A percentile compares a stretch with the other conserved stretches of the same genome.
Conservation (phyloP, 140 eudicot genomes). For the Stevia rebaudiana region DNA sequence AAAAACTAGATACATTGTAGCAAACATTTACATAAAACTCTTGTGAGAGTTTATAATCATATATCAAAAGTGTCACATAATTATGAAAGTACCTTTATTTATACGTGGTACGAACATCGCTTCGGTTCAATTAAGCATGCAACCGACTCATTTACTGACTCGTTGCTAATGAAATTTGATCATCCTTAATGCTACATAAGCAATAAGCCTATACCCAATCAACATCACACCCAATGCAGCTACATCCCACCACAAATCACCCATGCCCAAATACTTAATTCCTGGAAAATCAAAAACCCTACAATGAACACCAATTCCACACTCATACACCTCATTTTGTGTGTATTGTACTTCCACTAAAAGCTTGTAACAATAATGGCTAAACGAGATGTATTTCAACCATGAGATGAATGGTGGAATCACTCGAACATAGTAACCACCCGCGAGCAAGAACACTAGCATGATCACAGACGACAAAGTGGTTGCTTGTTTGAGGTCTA, state of each 20-base stretch:
- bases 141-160: too few species aligned
- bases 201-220: conserved; percentile 72
- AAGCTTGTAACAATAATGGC: conserved; percentile 89
- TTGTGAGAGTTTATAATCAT: too few species aligned
- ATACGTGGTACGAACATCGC: too few species aligned
- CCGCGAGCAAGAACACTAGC: conserved; percentile 86
- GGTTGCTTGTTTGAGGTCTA: conserved; percentile 93
- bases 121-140: too few species aligned
- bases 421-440: conserved; percentile 83
- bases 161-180: too few species aligned
- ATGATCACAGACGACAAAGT: conserved; percentile 94
- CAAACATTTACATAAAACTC: too few species aligned
- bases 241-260: too few species aligned
- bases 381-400: conserved; percentile 86
- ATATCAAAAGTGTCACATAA: too few species aligned
- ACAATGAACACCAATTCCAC: conserved; percentile 64
- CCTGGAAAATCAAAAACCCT: conserved; percentile 65
- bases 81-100: too few species aligned
- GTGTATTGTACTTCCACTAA: conserved; percentile 82
- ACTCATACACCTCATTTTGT: conserved; percentile 62
- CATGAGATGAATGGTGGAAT: conserved; percentile 81
- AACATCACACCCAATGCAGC: conserved; percentile 88
- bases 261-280: too few species aligned
- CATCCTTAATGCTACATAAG: conserved; percentile 85
- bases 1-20: too few species aligned